These are phyloP conservation scores for Fusarium sp. DNA, from an alignment of 2,329 filamentous ascomycete genomes.

Conservation along the genomic window DNA sequence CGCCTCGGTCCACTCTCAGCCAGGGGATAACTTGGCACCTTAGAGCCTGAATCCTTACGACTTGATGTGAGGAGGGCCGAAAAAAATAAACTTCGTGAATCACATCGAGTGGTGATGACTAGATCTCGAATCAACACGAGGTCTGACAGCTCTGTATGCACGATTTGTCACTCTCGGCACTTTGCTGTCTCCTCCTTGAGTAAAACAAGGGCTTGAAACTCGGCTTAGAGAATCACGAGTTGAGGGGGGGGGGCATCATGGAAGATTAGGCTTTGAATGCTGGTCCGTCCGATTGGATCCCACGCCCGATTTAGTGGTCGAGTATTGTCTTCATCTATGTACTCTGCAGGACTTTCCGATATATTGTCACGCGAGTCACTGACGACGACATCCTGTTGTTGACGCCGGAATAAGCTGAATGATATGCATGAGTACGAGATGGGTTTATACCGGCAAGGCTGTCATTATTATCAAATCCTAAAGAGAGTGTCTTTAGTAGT, in stretches of 20 bases:
- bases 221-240: constrained; percentile 12
- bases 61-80: constrained; percentile 28
- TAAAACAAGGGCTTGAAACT: constrained; percentile 24
- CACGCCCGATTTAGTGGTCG: background rate
- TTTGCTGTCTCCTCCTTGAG: constrained; percentile 4
- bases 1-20: constrained; percentile 20
- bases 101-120: constrained; percentile 1
- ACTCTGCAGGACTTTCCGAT: too few species aligned
- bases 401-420: too few species aligned
- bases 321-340: background rate
- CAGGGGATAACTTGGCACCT: constrained; percentile 8
- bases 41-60: background rate
- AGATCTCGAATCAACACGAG: background rate
- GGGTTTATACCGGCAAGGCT: too few species aligned
- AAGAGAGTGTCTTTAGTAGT: too few species aligned
- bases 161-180: constrained; percentile 7
- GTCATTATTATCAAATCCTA: too few species aligned
- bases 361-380: too few species aligned
- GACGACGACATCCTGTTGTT: too few species aligned
- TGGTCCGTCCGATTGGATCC: constrained; percentile 11
- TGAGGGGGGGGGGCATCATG: constrained; percentile 19
- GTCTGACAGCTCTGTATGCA: constrained; percentile 1
- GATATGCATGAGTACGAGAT: too few species aligned
- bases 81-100: background rate
- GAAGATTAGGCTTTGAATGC: constrained; percentile 6